Base-by-base conservation (phyloP, 495 filamentous ascomycete genomes). In the Hapsidospora chrysogenum region DNA sequence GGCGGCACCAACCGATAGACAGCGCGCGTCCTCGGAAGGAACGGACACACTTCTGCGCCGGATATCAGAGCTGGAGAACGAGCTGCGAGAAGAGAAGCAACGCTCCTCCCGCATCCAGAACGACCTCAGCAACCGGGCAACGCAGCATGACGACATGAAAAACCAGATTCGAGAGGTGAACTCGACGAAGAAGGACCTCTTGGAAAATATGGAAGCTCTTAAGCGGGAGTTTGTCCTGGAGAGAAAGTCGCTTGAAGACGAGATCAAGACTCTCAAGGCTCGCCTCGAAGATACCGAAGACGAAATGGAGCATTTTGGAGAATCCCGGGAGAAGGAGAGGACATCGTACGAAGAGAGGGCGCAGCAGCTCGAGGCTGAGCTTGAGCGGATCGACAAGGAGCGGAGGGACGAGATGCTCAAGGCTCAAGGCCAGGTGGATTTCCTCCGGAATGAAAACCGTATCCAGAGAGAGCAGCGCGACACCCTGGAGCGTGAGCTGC, bases 151-250 rank as follows among this genome's bases (percentile, higher is more conserved):
- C 18, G 64, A 77, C 26, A 72, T 81, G 20, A 76, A 72, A 41
- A 64, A 71, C 30, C 76, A 75, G 40, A 70, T 84, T 29, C 76
- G 87, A 41, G 84, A 93, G 49, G 80, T 67, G 9, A 77, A 83
- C 41, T 86, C 81, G 2, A 99, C 81, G 0, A 99, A 99, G 54
- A 74, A 81, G 47, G 89, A 99, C 47, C 70, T 99, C 1, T 72
- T 99, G 50, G 79, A 80, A 27, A 99, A 99, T 47, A 76, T 99
- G 51, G 85, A 95, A 46, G 81, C 86, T 21, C 70, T 84, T 21
- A 82, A 92, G 49, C 73, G 74, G 19, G 87, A 96, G 48, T 94
- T 94, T 46, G 65, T 78, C 29, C 74, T 74, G 35, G 85, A 96
- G 52, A 73, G 87, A 17, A 79, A 74, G 45, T 76, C 70, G 8